These are phyloP conservation scores for Tuber borchii DNA, from an alignment of 495 filamentous ascomycete genomes.

Conservation along the genomic window DNA sequence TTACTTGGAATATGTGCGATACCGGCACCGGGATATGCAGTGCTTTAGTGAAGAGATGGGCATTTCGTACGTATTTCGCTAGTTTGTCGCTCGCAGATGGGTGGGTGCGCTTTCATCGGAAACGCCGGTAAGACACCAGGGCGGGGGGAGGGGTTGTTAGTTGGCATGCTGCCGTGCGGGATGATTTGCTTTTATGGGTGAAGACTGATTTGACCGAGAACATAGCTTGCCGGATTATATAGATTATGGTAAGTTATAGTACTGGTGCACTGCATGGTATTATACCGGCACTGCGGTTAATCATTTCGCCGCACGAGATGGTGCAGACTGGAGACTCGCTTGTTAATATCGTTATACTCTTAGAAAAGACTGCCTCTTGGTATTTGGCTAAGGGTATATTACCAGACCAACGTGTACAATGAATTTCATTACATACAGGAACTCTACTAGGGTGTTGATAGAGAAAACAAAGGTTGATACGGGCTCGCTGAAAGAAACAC, in stretches of 20 bases:
- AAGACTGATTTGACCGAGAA: neutral
- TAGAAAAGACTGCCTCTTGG: neutral
- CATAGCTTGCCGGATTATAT: neutral
- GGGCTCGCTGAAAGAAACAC: neutral
- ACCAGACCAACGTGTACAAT: neutral
- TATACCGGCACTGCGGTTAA: neutral
- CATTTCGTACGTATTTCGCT: neutral
- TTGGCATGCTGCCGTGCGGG: neutral
- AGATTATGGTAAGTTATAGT: neutral
- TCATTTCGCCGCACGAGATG: neutral
- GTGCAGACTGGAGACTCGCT: neutral
- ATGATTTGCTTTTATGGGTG: neutral
- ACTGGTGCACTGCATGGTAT: neutral
- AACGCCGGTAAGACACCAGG: neutral
- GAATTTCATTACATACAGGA: neutral
- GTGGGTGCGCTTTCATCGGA: neutral
- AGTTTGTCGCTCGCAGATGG: neutral
- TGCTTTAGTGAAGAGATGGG: neutral
- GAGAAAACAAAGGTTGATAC: neutral
- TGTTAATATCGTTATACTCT: neutral
- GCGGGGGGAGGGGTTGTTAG: neutral
- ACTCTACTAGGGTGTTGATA: neutral
- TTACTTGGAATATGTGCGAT: neutral
- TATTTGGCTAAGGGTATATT: neutral
- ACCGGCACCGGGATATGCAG: neutral